Percentiles rank a stretch among this genome's conserved stretches.
These are phyloP conservation scores for Stygiomarasmius scandens DNA, from an alignment of 1,284 basidiomycete species.

Conservation along the genomic window DNA sequence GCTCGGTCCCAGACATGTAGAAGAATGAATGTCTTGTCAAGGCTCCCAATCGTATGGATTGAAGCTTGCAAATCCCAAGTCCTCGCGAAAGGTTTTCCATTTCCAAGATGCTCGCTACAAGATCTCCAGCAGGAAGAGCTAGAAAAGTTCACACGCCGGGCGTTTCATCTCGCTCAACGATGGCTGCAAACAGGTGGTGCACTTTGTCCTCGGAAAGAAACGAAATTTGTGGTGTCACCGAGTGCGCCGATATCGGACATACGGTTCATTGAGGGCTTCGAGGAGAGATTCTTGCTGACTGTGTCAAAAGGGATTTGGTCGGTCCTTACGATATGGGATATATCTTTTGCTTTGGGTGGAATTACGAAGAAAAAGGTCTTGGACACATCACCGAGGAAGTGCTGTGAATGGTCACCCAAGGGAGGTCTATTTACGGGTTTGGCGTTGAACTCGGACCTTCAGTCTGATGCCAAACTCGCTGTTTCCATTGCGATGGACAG, in stretches of 20 bases:
- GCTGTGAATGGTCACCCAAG: slow-evolving; percentile 54
- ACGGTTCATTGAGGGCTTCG: slow-evolving; percentile 39
- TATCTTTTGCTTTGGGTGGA: slow-evolving; percentile 20
- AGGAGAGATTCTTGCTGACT: slow-evolving; percentile 42
- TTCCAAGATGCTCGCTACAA: slow-evolving; percentile 33
- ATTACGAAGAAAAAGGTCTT: not conserved
- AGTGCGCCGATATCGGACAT: slow-evolving; percentile 51
- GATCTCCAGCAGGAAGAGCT: slow-evolving; percentile 41
- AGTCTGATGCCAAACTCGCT: slow-evolving; percentile 9
- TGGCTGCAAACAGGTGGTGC: slow-evolving; percentile 36
- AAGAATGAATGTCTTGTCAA: slow-evolving; percentile 44
- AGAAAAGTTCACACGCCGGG: slow-evolving; percentile 44
- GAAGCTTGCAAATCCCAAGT: slow-evolving; percentile 48
- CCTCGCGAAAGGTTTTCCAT: slow-evolving; percentile 48
- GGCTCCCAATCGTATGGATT: slow-evolving; percentile 56
- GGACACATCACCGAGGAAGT: slow-evolving; percentile 22
- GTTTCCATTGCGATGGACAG: slow-evolving; percentile 12
- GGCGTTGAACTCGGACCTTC: slow-evolving; percentile 8
- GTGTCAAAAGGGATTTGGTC: slow-evolving; percentile 63
- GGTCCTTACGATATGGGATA: slow-evolving; percentile 53
- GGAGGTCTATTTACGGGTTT: slow-evolving; percentile 46
- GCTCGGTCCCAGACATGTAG: slow-evolving; percentile 48
- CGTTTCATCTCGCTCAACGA: slow-evolving; percentile 46
- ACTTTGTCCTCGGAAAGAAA: not conserved
- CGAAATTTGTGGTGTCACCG: slow-evolving; percentile 15